Conservation (phyloP, 106 monocot species). For the Alisma plantagoaquatica region DNA sequence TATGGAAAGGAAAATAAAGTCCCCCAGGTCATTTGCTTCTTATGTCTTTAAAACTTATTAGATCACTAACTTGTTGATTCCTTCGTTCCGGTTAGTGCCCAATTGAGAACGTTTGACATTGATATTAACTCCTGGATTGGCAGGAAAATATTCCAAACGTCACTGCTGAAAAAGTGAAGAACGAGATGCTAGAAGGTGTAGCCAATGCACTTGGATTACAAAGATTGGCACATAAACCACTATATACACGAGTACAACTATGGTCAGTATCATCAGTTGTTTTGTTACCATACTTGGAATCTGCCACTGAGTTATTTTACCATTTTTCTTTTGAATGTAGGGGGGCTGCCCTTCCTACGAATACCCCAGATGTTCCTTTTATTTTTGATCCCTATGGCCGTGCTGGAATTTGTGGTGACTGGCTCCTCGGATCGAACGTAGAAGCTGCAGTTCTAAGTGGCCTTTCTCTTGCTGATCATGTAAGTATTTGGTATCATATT, state of each 20-base stretch:
- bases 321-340: conserved; percentile 13
- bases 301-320: not conserved
- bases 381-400: conserved; percentile 87
- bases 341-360: conserved; percentile 90
- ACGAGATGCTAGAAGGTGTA: conserved; percentile 78
- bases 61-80: too few relatives aligned
- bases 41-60: too few relatives aligned
- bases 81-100: not conserved
- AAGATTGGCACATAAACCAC: conserved; percentile 52
- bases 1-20: conserved; percentile 85
- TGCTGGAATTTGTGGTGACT: conserved; percentile 98
- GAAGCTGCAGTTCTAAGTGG: conserved; percentile 93
- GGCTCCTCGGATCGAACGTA: conserved; percentile 87
- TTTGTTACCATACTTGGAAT: too few relatives aligned
- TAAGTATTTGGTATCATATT: conserved; percentile 14
- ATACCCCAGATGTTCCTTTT: conserved; percentile 59
- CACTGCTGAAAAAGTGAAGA: conserved; percentile 72
- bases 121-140: too few relatives aligned
- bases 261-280: conserved; percentile 35
- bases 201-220: conserved; percentile 75
- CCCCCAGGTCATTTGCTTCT: conserved; percentile 88
- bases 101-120: too few relatives aligned
- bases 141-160: conserved; percentile 83
- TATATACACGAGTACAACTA: conserved; percentile 75
- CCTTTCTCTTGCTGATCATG: conserved; percentile 77